Percentiles rank a stretch among this genome's conserved stretches.
phyloP scores from a whole-genome alignment of 495 filamentous ascomycete genomes.

The Xylaria sp. region DNA sequence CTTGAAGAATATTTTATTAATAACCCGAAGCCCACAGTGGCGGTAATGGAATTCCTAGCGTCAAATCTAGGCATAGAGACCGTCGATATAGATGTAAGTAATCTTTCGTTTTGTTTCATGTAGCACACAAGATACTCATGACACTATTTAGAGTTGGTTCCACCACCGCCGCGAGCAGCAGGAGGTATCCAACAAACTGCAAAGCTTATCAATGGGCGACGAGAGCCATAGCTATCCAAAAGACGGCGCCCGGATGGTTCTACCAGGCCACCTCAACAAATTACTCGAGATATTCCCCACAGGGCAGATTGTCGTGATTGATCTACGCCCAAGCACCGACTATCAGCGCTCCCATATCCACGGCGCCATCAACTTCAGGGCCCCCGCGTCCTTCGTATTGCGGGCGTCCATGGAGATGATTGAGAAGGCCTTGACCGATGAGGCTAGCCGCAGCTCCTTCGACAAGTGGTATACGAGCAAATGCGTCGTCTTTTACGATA shows the following conservation, averaged over 20 bases:
- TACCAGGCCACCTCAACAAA: slow-evolving; percentile 55
- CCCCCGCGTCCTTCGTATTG: slow-evolving; percentile 50
- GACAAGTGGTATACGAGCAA: slow-evolving; percentile 51
- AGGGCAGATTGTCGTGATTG: slow-evolving; percentile 52
- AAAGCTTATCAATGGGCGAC: slow-evolving; percentile 44
- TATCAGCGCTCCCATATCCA: slow-evolving; percentile 56
- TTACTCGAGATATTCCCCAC: slow-evolving; percentile 54
- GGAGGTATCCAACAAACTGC: slow-evolving; percentile 46
- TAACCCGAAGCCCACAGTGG: slow-evolving; percentile 47
- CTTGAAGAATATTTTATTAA: slow-evolving; percentile 53
- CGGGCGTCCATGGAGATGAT: slow-evolving; percentile 55
- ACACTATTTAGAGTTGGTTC: slow-evolving; percentile 46
- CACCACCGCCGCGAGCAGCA: slow-evolving; percentile 52
- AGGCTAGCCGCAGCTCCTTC: slow-evolving; percentile 51
- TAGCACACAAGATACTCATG: neutral
- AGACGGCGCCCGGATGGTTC: slow-evolving; percentile 49
- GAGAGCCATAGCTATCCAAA: slow-evolving; percentile 32
- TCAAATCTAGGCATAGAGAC: slow-evolving; percentile 51
- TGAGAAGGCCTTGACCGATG: slow-evolving; percentile 54
- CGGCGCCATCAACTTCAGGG: slow-evolving; percentile 55
- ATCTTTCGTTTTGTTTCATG: neutral
- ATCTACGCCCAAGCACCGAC: slow-evolving; percentile 50
- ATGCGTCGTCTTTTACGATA: slow-evolving; percentile 58
- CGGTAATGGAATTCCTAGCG: slow-evolving; percentile 48
- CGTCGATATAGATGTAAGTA: slow-evolving; percentile 44